Conservation (phyloP, 768 basidiomycete species). For the Tricholoma furcatifolium region DNA sequence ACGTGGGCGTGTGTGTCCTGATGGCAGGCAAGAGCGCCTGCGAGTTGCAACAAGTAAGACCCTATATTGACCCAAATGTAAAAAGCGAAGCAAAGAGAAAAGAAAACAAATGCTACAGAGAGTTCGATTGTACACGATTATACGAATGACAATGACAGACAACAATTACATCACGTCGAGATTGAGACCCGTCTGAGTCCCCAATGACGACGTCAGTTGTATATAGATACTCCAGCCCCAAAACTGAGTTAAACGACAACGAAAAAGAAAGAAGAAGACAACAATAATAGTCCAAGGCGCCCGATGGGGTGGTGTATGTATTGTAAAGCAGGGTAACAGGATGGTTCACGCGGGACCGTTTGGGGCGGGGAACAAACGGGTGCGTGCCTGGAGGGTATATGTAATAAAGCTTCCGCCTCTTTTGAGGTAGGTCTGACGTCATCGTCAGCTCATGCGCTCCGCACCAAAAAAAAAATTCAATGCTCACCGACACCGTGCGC, state of each 20-base stretch:
- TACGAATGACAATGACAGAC: too few relatives aligned
- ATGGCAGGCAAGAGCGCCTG: too few relatives aligned
- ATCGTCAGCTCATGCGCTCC: not conserved
- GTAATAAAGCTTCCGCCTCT: not conserved
- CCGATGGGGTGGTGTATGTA: too few relatives aligned
- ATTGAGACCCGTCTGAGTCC: not conserved
- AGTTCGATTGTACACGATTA: too few relatives aligned
- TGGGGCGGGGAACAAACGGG: not conserved
- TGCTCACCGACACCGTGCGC: not conserved
- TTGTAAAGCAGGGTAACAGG: not conserved
- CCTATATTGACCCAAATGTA: too few relatives aligned
- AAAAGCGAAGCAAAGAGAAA: too few relatives aligned
- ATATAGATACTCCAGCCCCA: not conserved
- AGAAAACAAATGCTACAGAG: too few relatives aligned
- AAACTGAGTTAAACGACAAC: not conserved
- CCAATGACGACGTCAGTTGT: not conserved
- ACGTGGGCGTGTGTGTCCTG: too few relatives aligned
- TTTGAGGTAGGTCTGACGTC: not conserved
- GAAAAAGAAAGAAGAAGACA: not conserved
- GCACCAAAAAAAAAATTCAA: not conserved
- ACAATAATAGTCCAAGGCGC: not conserved
- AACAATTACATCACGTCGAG: not conserved
- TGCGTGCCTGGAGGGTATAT: conserved; percentile 1
- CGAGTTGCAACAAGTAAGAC: too few relatives aligned
- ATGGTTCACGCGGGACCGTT: not conserved